These are phyloP conservation scores for Allantophomopsis lycopodina DNA, from an alignment of 2,329 filamentous ascomycete genomes.

Conservation along the genomic window DNA sequence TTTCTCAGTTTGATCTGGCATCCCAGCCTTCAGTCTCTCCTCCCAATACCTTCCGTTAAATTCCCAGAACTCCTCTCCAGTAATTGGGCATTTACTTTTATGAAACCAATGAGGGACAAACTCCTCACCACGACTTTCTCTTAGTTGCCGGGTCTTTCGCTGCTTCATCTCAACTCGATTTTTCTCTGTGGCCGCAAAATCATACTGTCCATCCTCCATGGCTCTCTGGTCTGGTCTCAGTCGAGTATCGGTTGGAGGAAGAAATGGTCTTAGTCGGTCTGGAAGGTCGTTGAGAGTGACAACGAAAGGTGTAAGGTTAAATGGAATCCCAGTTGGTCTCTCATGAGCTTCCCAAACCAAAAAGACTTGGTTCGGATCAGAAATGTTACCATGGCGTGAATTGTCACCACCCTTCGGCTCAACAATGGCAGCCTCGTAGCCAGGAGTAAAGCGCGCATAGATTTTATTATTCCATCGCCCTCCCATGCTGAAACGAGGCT, in stretches of 20 bases:
- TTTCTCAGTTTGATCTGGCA: constrained; percentile 7
- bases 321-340: constrained; percentile 74
- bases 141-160: constrained; percentile 55
- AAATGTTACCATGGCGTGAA: constrained; percentile 19
- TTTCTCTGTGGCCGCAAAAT: constrained; percentile 86
- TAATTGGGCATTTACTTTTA: constrained; percentile 58
- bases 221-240: constrained; percentile 87
- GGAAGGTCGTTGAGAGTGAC: constrained; percentile 87
- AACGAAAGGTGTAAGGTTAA: constrained; percentile 94
- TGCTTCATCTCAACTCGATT: constrained; percentile 89
- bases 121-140: constrained; percentile 69
- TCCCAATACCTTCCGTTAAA: constrained; percentile 87
- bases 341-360: constrained; percentile 84
- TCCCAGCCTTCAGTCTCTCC: constrained; percentile 27
- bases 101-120: constrained; percentile 79
- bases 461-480: constrained; percentile 97
- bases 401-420: constrained; percentile 25
- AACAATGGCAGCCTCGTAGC: constrained; percentile 65
- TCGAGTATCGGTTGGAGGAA: constrained; percentile 90
- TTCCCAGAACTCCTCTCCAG: constrained; percentile 82
- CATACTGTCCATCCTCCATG: constrained; percentile 98
- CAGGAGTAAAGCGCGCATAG: constrained; percentile 84
- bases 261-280: constrained; percentile 59
- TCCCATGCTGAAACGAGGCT: constrained; percentile 76
- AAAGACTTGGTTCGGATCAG: constrained; percentile 63